Base-by-base conservation (phyloP, 768 basidiomycete genomes). In the Sporobolomyces phaffii region DNA sequence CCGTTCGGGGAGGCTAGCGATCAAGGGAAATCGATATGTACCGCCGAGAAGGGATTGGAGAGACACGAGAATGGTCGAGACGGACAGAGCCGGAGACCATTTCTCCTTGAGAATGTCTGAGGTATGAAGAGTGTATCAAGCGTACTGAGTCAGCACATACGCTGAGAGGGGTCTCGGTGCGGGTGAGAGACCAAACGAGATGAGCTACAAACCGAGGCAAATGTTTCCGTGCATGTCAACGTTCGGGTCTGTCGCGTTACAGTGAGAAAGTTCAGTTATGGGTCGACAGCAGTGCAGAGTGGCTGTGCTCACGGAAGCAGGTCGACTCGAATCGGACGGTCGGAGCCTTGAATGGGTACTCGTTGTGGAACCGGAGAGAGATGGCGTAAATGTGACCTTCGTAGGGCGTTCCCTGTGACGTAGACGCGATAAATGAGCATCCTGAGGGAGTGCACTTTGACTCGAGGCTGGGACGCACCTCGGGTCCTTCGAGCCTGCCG, bases 21-120 rank as follows among this genome's bases (percentile, higher is more conserved):
- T 31, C 18, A n/a, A n/a, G 26, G 28, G 34, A 6, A 26, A 40
- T 6, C 29, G 7, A 13, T n/a, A 78, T 84, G 43, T 73, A 90
- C 90, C 90, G 73, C 91, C 91, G 51, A 94, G 82, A 41, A 94
- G 80, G 14, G 88, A 90, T 75, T 94, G 91, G 62, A 94, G 78
- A 17, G 91, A 92, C 13, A 93, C 79, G 24, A 94, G 82, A 45
- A 94, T 88, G 0, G 90, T 91, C 71, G 91, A 89, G 40, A 92
- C 91, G 65, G 88, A 90, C 77, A 93, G 91, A 2, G 92, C 87
- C 10, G 91, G 90, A 5, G 89, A 90, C 91, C 91, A 93, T 75
- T 91, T 89, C 78, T 91, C 90, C 88, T 92, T 89, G 50, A 93
- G 79, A 73, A 94, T 92, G 76, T 93, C 90, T 47, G 91, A 80